These are phyloP conservation scores for Candida koratica DNA, from an alignment of 805 yeast genomes.

Conservation along the genomic window DNA sequence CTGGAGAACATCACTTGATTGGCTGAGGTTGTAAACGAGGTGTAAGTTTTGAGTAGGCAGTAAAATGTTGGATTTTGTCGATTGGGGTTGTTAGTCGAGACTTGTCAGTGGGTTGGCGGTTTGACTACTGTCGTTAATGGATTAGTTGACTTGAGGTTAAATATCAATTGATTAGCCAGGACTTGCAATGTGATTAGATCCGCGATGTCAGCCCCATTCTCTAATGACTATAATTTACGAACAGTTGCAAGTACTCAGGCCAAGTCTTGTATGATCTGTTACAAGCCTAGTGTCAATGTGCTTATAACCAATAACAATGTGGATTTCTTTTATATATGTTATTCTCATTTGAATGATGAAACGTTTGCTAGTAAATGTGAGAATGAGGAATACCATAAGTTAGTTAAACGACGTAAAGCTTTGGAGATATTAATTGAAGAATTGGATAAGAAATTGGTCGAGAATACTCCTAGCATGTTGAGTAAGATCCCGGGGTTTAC, in stretches of 20 bases:
- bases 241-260: conserved; percentile 40
- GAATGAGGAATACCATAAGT: conserved; percentile 30
- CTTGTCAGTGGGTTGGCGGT: no score
- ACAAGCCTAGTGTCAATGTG: conserved; percentile 45
- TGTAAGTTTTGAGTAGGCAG: no score
- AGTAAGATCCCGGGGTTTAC: conserved; percentile 23
- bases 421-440: conserved; percentile 19
- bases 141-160: no score
- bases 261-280: conserved; percentile 49
- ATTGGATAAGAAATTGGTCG: conserved; percentile 22
- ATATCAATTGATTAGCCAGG: no score
- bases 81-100: no score
- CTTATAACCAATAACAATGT: conserved; percentile 42
- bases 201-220: conserved; percentile 16
- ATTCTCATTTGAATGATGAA: conserved; percentile 43
- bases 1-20: no score
- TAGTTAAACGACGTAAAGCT: conserved; percentile 20
- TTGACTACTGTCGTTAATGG: no score
- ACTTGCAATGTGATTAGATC: no score
- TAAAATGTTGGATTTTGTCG: no score
- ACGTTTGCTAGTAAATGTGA: conserved; percentile 42
- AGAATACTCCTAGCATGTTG: conserved; percentile 31
- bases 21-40: no score
- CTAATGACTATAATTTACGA: conserved; percentile 41
- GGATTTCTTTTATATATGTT: conserved; percentile 54